Percentiles rank a stretch among this genome's conserved stretches.
Evolutionary conservation across 352 stramenopile genomes (phyloP).

Genomic region (Phytophthora cajani): DNA sequence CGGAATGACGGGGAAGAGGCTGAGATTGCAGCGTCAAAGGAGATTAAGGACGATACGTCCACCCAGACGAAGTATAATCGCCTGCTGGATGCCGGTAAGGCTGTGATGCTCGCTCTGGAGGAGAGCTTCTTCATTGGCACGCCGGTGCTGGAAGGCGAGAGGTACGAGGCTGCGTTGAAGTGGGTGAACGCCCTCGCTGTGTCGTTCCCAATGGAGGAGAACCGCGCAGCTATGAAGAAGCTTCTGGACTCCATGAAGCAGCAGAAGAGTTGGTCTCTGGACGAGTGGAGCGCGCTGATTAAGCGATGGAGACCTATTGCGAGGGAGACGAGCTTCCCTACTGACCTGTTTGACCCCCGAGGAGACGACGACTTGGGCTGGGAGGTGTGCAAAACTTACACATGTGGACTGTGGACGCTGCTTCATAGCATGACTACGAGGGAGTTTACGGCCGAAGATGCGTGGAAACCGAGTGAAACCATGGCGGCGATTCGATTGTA

Average conservation of each 20-base stretch:
- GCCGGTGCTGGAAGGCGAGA: conserved; percentile 54
- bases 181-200: conserved; percentile 58
- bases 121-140: conserved; percentile 69
- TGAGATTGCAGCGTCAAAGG: conserved; percentile 26
- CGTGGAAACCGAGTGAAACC: conserved; percentile 55
- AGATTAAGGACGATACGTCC: conserved; percentile 26
- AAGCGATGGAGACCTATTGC: conserved; percentile 53
- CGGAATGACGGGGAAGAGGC: conserved; percentile 46
- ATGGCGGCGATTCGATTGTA: conserved; percentile 65
- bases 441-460: conserved; percentile 3
- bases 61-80: conserved; percentile 64
- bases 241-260: conserved; percentile 43
- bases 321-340: conserved; percentile 54
- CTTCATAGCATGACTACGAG: conserved; percentile 74
- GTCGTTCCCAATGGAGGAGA: conserved; percentile 67
- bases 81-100: conserved; percentile 60
- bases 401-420: conserved; percentile 75
- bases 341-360: conserved; percentile 51
- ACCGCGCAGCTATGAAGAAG: conserved; percentile 52
- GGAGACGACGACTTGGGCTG: conserved; percentile 45
- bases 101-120: conserved; percentile 64
- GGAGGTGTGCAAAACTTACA: conserved; percentile 70
- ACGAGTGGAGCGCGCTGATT: conserved; percentile 56
- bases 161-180: conserved; percentile 57
- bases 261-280: conserved; percentile 44